phyloP scores from a whole-genome alignment of 176 grass and related monocot genomes.

The Melocanna baccifera region DNA sequence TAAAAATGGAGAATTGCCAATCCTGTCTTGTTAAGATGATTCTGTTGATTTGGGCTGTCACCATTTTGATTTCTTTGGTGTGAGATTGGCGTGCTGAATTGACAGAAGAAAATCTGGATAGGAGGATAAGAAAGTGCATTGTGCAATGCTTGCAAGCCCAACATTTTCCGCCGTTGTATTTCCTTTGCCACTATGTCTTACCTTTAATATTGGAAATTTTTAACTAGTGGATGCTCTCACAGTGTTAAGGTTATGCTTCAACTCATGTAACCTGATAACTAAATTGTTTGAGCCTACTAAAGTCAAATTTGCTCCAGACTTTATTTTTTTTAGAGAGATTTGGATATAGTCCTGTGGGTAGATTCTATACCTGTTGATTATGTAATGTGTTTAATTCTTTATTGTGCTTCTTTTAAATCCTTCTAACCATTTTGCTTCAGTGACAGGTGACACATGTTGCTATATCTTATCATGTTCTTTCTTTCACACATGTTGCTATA shows the following conservation, averaged over 20 bases:
- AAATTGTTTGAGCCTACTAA: background rate
- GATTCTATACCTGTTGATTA: constrained; percentile 6
- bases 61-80: background rate
- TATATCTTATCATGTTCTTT: constrained; percentile 1
- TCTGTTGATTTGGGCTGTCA: background rate
- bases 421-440: constrained; percentile 18
- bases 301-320: background rate
- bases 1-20: background rate
- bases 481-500: constrained; percentile 18
- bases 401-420: constrained; percentile 12
- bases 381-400: constrained; percentile 13
- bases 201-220: background rate
- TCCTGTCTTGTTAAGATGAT: constrained; percentile 8
- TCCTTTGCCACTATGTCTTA: background rate
- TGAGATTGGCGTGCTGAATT: background rate
- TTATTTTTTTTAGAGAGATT: background rate
- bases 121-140: background rate
- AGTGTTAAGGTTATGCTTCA: constrained; percentile 2
- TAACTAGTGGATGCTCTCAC: background rate
- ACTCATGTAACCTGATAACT: background rate
- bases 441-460: constrained; percentile 13
- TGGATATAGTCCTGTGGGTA: background rate
- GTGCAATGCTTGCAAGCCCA: background rate
- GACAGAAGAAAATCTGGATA: background rate
- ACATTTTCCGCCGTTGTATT: constrained; percentile 1